Base-by-base conservation (phyloP, 768 basidiomycete species). In the Amanita jacksonii region DNA sequence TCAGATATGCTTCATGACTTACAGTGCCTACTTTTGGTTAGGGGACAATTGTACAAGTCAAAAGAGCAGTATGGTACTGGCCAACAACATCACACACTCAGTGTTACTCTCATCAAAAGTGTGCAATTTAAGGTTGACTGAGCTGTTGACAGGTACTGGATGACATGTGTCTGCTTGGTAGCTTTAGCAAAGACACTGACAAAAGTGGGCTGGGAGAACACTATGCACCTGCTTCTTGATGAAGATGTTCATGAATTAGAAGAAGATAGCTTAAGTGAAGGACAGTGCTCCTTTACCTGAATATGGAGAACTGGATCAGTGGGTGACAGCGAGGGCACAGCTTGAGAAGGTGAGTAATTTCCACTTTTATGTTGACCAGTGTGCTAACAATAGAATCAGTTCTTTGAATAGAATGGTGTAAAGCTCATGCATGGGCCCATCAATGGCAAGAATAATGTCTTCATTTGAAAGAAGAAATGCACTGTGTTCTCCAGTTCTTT, bases 31-130 rank as follows among this genome's bases (percentile, higher is more conserved):
- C 57, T 69, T 3, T 54, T 61, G 1, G 45, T 63, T 8, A 46
- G 51, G 0, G 49, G 59, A 0, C 56, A 60, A 23, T 48, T 66
- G 35, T 59, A 47, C 34, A 55, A 59, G 23, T 58, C 57, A 9
- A 66, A 68, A 41, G 43, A 59, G 10, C 38, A 43, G 15, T 52
- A 49, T 38, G 51, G 49, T 9, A 50, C 54, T 13, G 61, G 63
- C 0, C 59, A 63, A 32, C 42, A 43, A 1, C 48, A 48, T 46
- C 51, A 55, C 15, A 62, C 56, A 5, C 54, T 53, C 1, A 57
- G 54, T 25, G 43, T 52, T 6, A 45, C 43, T 0, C 32, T 57
- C 12, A 49, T 64, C 27, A 27, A 41, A 3, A 25, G 18, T 20
- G 27, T 57, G 9, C 37, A 52, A 18, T 33, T 31, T 3, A 51